A percentile compares a stretch with the other conserved stretches of the same genome.
phyloP scores from a whole-genome alignment of 257 asterid species.

The Cordia subcordata region DNA sequence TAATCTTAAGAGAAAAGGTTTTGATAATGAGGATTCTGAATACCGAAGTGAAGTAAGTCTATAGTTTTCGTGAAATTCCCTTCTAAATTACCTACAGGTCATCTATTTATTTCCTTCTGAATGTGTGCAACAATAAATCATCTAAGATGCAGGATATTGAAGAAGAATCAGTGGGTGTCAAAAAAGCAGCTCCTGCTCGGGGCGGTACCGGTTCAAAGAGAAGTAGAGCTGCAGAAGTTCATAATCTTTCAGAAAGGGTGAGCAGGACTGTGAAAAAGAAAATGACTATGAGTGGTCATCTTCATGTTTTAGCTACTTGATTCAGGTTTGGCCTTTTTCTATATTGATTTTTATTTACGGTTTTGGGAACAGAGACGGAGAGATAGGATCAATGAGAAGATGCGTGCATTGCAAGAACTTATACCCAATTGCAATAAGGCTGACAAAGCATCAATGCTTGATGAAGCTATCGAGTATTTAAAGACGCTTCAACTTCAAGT shows the following conservation, averaged over 20 bases:
- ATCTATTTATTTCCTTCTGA: conserved; percentile 4
- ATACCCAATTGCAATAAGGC: conserved; percentile 99
- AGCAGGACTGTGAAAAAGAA: conserved; percentile 19
- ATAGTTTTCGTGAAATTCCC: conserved; percentile 1
- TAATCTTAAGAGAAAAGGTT: conserved; percentile 53
- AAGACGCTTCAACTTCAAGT: conserved; percentile 96
- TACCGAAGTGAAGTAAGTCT: conserved; percentile 76
- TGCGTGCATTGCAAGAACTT: conserved; percentile 96
- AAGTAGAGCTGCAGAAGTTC: conserved; percentile 97
- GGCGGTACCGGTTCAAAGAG: conserved; percentile 71
- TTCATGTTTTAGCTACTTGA: not conserved
- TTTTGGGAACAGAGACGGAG: conserved; percentile 66
- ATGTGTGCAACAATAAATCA: not conserved
- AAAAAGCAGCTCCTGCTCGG: conserved; percentile 38
- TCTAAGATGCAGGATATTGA: conserved; percentile 61
- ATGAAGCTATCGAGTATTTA: conserved; percentile 95
- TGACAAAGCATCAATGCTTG: conserved; percentile 99
- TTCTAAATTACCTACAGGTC: not conserved
- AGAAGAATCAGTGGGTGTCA: conserved; percentile 56
- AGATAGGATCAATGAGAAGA: conserved; percentile 92
- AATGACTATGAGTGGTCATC: not conserved
- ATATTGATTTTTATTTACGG: conserved; percentile 9
- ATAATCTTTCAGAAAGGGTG: conserved; percentile 95
- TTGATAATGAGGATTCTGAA: conserved; percentile 63
- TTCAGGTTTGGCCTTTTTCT: not conserved